Evolutionary conservation across 495 filamentous ascomycete genomes (phyloP).

Genomic region (Hypoxylon lienhwacheense): DNA sequence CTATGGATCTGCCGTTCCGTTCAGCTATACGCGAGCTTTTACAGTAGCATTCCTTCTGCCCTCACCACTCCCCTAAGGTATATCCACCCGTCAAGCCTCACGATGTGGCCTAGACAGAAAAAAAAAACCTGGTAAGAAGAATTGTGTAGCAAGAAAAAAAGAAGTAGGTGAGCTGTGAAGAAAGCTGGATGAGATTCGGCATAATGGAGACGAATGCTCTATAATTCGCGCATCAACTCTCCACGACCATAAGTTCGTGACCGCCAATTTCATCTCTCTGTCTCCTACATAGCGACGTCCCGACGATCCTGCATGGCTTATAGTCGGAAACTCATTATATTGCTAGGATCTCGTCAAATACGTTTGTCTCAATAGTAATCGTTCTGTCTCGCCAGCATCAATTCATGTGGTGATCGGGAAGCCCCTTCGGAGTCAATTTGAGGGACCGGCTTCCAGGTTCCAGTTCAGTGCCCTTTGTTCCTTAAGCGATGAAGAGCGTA

Average conservation of each 20-base stretch:
- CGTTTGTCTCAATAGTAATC: conserved; percentile 8
- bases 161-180: no score
- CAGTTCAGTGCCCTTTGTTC: not conserved
- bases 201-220: no score
- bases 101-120: no score
- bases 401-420: conserved; percentile 12
- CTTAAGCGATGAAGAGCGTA: conserved; percentile 8
- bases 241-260: not conserved
- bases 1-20: conserved; percentile 4
- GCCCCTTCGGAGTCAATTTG: not conserved
- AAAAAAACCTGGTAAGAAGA: no score
- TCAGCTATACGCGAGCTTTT: no score
- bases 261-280: conserved; percentile 4
- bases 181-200: no score
- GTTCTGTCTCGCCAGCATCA: conserved; percentile 10
- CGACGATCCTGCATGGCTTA: no score
- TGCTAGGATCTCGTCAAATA: conserved; percentile 8
- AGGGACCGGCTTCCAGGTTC: conserved; percentile 5
- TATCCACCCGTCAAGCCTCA: no score
- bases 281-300: conserved; percentile 2
- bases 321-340: not conserved
- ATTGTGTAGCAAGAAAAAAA: no score
- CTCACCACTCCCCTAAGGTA: no score
- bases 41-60: no score
- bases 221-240: not conserved